These are phyloP conservation scores for Mrakiaceae sp. DNA, from an alignment of 1,284 basidiomycete species.

Conservation along the genomic window DNA sequence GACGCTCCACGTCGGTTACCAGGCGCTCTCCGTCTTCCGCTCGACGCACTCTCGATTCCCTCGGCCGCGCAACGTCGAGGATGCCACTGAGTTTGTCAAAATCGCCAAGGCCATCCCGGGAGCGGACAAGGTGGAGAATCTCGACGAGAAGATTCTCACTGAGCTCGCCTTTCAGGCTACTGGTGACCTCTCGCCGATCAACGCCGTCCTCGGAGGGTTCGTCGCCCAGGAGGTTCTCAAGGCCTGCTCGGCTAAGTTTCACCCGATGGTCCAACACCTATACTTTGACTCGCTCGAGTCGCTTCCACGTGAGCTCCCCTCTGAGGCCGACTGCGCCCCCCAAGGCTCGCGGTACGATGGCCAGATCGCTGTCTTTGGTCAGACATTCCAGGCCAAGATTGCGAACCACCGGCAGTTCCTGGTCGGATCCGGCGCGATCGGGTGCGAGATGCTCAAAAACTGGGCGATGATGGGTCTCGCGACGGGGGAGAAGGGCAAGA, in stretches of 20 bases:
- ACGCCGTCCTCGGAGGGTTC: constrained; percentile 92
- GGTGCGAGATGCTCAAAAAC: constrained; percentile 99
- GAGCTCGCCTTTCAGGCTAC: constrained; percentile 86
- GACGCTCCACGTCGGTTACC: constrained; percentile 87
- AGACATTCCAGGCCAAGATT: constrained; percentile 85
- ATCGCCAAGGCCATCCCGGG: constrained; percentile 61
- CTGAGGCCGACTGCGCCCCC: constrained; percentile 75
- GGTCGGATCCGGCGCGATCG: constrained; percentile 95
- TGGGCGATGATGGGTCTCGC: constrained; percentile 99
- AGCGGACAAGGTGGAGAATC: constrained; percentile 40
- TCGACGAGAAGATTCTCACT: constrained; percentile 65
- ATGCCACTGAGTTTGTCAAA: constrained; percentile 60
- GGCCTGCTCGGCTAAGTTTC: constrained; percentile 96
- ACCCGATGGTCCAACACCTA: constrained; percentile 87
- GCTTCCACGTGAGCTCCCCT: constrained; percentile 59
- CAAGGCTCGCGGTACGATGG: constrained; percentile 77
- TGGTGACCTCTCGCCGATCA: constrained; percentile 85
- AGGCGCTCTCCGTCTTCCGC: constrained; percentile 76
- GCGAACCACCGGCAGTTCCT: constrained; percentile 87
- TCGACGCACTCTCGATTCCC: constrained; percentile 61
- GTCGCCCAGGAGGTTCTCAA: constrained; percentile 98
- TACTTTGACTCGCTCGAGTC: constrained; percentile 99
- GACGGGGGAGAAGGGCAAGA: constrained; percentile 64
- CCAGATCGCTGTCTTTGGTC: constrained; percentile 93
- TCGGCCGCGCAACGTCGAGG: constrained; percentile 68